Percentiles rank a stretch among this genome's conserved stretches.
phyloP scores from a whole-genome alignment of 192 early-diverging fungal genomes.

The Linnemannia exigua region DNA sequence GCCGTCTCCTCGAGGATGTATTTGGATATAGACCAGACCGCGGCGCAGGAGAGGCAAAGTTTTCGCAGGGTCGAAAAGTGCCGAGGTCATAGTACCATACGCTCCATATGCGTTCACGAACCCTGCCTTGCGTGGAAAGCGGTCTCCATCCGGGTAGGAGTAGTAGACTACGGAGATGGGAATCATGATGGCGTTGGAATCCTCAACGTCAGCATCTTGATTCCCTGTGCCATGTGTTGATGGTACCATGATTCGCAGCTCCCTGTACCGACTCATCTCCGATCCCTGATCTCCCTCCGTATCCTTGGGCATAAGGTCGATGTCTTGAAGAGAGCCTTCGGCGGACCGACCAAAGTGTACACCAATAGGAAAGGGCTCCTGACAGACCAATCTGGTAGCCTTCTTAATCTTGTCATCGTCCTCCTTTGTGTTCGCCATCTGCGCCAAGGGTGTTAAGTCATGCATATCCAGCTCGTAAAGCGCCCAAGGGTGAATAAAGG shows the following conservation, averaged over 20 bases:
- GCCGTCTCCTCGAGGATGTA: slow-evolving; percentile 47
- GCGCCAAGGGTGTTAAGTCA: neutral
- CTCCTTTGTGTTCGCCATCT: neutral
- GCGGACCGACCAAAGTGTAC: slow-evolving; percentile 24
- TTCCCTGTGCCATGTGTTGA: slow-evolving; percentile 20
- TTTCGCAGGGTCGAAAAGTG: slow-evolving; percentile 19
- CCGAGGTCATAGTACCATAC: slow-evolving; percentile 32
- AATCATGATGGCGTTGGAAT: slow-evolving; percentile 7
- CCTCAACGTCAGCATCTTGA: neutral
- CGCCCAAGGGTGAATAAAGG: slow-evolving; percentile 49
- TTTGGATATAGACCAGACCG: slow-evolving; percentile 28
- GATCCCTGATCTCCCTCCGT: slow-evolving; percentile 3
- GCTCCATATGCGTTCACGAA: slow-evolving; percentile 42
- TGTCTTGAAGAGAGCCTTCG: neutral
- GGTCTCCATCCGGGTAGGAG: neutral
- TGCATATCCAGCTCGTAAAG: slow-evolving; percentile 46
- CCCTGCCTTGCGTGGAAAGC: slow-evolving; percentile 33
- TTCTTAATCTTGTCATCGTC: slow-evolving; percentile 19
- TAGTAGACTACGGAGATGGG: slow-evolving; percentile 39
- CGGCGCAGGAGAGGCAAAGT: slow-evolving; percentile 31
- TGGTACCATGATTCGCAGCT: slow-evolving; percentile 36
- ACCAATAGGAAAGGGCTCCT: slow-evolving; percentile 27
- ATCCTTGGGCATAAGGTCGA: neutral
- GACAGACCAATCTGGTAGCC: slow-evolving; percentile 32
- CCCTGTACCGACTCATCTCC: slow-evolving; percentile 41